Evolutionary conservation across 2,329 filamentous ascomycete genomes (phyloP).

Genomic region (Cordyceps fumosorosea): DNA sequence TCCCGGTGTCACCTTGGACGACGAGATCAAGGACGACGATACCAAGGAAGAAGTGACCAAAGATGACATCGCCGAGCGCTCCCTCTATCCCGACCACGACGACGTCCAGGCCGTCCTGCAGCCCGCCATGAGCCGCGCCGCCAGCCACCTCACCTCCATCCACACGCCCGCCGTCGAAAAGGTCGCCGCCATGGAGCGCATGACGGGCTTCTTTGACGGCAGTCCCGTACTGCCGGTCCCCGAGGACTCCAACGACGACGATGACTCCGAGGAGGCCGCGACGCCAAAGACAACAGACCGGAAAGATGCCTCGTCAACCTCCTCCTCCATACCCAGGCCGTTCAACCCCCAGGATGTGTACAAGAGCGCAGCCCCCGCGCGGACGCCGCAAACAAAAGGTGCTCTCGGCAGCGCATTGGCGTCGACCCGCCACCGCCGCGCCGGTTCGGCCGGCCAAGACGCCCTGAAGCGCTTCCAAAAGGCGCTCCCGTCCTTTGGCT

Average conservation of each 20-base stretch:
- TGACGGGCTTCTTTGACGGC: slow-evolving; percentile 21
- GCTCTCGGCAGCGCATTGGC: slow-evolving; percentile 40
- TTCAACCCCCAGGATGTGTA: slow-evolving; percentile 13
- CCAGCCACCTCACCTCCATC: slow-evolving; percentile 48
- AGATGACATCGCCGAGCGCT: slow-evolving; percentile 27
- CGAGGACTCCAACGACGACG: slow-evolving; percentile 16
- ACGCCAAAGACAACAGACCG: no score
- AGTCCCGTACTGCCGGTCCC: slow-evolving; percentile 14
- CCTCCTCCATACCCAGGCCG: neutral
- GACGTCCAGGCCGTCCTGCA: slow-evolving; percentile 55
- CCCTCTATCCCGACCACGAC: slow-evolving; percentile 41
- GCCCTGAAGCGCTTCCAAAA: slow-evolving; percentile 51
- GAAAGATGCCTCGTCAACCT: neutral
- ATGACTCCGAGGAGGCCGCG: slow-evolving; percentile 16
- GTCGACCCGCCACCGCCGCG: slow-evolving; percentile 40
- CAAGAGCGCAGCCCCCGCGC: neutral
- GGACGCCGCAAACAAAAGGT: slow-evolving; percentile 20
- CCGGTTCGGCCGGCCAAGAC: slow-evolving; percentile 50
- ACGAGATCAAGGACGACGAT: neutral
- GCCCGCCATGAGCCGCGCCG: slow-evolving; percentile 50
- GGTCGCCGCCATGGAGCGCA: slow-evolving; percentile 45
- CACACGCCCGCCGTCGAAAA: slow-evolving; percentile 53
- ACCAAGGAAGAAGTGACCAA: no score
- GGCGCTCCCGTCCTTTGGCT: slow-evolving; percentile 45
- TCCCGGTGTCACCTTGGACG: slow-evolving; percentile 10